phyloP scores from a whole-genome alignment of 1,139 yeast species.

The Diutina neorugosa region DNA sequence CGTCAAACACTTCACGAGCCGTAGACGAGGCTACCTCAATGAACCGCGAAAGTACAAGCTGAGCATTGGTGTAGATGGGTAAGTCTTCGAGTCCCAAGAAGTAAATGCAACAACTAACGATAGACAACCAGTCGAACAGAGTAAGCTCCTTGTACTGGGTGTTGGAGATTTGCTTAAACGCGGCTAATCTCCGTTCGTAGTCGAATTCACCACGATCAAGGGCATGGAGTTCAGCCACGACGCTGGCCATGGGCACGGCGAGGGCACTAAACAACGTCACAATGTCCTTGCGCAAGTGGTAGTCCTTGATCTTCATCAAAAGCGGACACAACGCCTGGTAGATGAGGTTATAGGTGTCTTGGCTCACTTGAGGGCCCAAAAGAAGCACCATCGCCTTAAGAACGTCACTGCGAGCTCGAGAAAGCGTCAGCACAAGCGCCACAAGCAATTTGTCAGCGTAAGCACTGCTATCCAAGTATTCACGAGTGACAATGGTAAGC shows the following conservation, averaged over 20 bases:
- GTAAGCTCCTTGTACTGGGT: conserved; percentile 28
- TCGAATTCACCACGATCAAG: conserved; percentile 40
- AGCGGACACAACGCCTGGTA: background rate
- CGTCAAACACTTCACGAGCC: conserved; percentile 37
- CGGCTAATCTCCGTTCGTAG: conserved; percentile 60
- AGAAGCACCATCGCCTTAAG: background rate
- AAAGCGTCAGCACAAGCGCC: background rate
- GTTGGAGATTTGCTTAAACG: conserved; percentile 59
- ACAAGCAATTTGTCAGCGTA: background rate
- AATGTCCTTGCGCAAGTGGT: background rate
- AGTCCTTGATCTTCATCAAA: background rate
- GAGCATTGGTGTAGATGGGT: conserved; percentile 70
- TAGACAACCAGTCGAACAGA: conserved; percentile 67
- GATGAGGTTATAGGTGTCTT: background rate
- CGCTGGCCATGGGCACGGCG: background rate
- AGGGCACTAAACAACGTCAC: background rate
- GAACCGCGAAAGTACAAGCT: conserved; percentile 52
- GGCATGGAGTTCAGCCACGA: background rate
- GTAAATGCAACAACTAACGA: conserved; percentile 55
- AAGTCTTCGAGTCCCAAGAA: conserved; percentile 74
- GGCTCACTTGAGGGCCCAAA: background rate
- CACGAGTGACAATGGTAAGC: background rate
- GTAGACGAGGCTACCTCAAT: conserved; percentile 29
- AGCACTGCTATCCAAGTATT: background rate
- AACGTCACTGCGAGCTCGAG: background rate